Evolutionary conservation across 345 rosid species (phyloP).

Genomic region (Gossypium rotundifolium): DNA sequence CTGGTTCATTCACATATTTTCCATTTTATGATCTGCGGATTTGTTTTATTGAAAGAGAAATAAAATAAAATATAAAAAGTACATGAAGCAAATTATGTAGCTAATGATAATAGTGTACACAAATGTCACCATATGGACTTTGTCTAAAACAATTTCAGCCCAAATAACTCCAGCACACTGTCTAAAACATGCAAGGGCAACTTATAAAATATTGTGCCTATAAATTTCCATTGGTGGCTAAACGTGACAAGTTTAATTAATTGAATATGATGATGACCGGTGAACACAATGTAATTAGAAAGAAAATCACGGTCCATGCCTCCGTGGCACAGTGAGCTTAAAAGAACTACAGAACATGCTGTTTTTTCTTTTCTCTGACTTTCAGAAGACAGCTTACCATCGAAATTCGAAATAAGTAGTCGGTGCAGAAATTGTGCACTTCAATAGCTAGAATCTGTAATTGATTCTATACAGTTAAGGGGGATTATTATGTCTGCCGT

Average conservation of each 20-base stretch:
- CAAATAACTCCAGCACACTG: constrained; percentile 34
- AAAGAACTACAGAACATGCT: neutral
- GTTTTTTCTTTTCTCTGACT: neutral
- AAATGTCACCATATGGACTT: neutral
- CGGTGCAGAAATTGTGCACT: neutral
- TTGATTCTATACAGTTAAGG: neutral
- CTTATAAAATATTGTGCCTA: neutral
- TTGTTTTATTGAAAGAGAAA: neutral
- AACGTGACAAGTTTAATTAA: neutral
- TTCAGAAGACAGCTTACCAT: neutral
- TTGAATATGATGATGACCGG: neutral
- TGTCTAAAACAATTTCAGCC: constrained; percentile 7
- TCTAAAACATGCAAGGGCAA: neutral
- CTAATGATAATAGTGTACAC: neutral
- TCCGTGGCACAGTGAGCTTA: neutral
- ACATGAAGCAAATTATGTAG: neutral
- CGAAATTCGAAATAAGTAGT: neutral
- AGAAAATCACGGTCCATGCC: neutral
- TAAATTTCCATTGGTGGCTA: neutral
- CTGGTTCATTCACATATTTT: neutral
- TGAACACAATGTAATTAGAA: too few species aligned
- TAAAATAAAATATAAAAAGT: neutral
- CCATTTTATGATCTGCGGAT: neutral
- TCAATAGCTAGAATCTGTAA: neutral
- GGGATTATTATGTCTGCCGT: neutral